Evolutionary conservation across 805 yeast species (phyloP), one percentile per base, ranked within the genome.

Genomic region (Zygosaccharomyces bailii): DNA sequence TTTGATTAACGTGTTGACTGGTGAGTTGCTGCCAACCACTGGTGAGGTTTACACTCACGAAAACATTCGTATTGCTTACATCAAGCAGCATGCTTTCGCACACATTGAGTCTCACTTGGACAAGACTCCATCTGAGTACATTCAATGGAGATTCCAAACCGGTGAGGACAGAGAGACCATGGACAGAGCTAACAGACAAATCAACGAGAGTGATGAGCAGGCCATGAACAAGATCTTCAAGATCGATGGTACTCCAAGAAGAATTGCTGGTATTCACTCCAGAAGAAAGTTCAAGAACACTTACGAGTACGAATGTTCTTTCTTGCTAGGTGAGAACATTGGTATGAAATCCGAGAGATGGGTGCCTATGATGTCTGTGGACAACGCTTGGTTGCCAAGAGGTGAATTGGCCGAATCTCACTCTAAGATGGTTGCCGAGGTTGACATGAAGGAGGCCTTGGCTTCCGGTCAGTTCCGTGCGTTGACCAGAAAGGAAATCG

Each of bases 121-220:
- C 83, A 87, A 86, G 83, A 93, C 99, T 69, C 99, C 99, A 70
- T 89, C 97, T 67, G 99, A 93, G 81, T 93, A 93, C 80, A 93
- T 93, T 66, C 99, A 93, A 80, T 93, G 99, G 99, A 93, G 99
- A 85, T 93, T 91, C 97, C 99, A 93, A 81, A 93, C 99, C 71
- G 99, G 99, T 90, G 99, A 93, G 81, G 99, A 93, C 77, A 89
- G 99, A 80, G 99, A 93, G 82, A 93, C 99, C 76, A 93, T 93
- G 99, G 99, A 93, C 82, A 87, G 98, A 80, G 99, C 98, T 72
- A 88, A 95, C 74, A 88, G 99, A 82, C 91, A 84, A 73, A 89
- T 93, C 73, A 89, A 86, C 70, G 99, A 93, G 79, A 76, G 79
- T 64, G 99, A 93, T 77, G 97, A 90, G 80, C 80, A 84, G 74